A percentile compares a stretch with the other conserved stretches of the same genome.
phyloP scores from a whole-genome alignment of 2,329 filamentous ascomycete genomes.

The Periconia sp. region DNA sequence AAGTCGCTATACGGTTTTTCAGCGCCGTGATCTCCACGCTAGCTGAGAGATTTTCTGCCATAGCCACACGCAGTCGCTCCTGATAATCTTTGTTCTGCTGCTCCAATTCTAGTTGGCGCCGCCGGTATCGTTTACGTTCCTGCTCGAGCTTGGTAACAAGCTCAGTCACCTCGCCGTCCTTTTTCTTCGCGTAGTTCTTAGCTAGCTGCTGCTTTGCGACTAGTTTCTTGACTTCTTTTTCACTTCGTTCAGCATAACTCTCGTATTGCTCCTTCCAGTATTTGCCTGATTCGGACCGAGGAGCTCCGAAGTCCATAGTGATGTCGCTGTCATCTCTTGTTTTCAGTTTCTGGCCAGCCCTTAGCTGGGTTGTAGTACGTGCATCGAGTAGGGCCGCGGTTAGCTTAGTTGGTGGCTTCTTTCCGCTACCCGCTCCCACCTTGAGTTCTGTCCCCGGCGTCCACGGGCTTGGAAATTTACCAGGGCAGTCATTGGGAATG shows the following conservation, averaged over 20 bases:
- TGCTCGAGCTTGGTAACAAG: conserved; percentile 70
- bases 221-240: conserved; percentile 76
- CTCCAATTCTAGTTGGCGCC: conserved; percentile 70
- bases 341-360: conserved; percentile 35
- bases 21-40: conserved; percentile 42
- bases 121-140: conserved; percentile 68
- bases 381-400: conserved; percentile 54
- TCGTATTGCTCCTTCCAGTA: conserved; percentile 84
- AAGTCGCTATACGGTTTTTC: conserved; percentile 35
- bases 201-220: conserved; percentile 80
- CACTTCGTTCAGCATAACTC: conserved; percentile 74
- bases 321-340: conserved; percentile 63
- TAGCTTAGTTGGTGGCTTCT: conserved; percentile 49
- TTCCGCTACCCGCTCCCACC: conserved; percentile 30
- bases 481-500: conserved; percentile 54
- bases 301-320: conserved; percentile 74
- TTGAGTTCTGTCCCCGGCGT: conserved; percentile 48
- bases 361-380: conserved; percentile 47
- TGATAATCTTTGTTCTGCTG: conserved; percentile 59
- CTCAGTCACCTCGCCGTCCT: conserved; percentile 73
- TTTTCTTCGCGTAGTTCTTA: conserved; percentile 78
- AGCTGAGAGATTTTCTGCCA: conserved; percentile 39
- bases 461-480: conserved; percentile 60
- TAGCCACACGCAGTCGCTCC: conserved; percentile 40
- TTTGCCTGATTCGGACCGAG: conserved; percentile 74